phyloP scores from a whole-genome alignment of 108 stramenopile genomes.

The Cyclotella cryptica region DNA sequence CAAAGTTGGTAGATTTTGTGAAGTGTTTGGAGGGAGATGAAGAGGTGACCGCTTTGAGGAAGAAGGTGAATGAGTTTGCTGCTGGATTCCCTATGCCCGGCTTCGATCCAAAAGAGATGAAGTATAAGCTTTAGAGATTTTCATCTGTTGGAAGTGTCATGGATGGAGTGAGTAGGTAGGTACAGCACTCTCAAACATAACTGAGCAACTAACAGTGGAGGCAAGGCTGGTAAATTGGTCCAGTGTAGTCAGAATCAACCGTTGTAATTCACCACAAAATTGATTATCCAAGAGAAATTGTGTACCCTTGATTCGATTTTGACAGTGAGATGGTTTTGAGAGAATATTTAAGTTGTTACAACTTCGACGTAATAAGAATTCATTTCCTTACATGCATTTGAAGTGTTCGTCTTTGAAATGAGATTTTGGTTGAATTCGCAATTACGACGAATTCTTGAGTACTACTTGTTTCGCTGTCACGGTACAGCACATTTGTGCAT shows the following conservation, averaged over 20 bases:
- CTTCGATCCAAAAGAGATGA: conserved; percentile 88
- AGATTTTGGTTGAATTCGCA: too few species aligned
- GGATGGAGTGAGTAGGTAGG: background rate
- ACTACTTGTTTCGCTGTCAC: too few species aligned
- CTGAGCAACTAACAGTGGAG: background rate
- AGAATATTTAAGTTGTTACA: too few species aligned
- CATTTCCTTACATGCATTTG: too few species aligned
- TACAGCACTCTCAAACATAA: background rate
- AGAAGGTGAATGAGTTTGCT: conserved; percentile 92
- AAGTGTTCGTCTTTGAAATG: too few species aligned
- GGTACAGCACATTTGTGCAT: too few species aligned
- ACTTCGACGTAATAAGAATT: too few species aligned
- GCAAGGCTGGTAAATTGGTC: background rate
- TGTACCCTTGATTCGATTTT: too few species aligned
- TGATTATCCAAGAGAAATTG: too few species aligned
- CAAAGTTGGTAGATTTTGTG: conserved; percentile 94
- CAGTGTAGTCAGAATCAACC: background rate
- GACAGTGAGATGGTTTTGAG: too few species aligned
- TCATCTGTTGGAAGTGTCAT: background rate
- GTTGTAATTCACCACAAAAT: background rate
- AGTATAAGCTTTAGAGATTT: conserved; percentile 67
- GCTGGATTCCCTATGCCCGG: conserved; percentile 98
- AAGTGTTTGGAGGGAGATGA: conserved; percentile 75
- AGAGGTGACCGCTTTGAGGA: conserved; percentile 68
- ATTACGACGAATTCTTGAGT: too few species aligned